Percentiles rank a stretch among this genome's conserved stretches.
Evolutionary conservation across 495 filamentous ascomycete species (phyloP).

Genomic region (Podospora pseudocomata): DNA sequence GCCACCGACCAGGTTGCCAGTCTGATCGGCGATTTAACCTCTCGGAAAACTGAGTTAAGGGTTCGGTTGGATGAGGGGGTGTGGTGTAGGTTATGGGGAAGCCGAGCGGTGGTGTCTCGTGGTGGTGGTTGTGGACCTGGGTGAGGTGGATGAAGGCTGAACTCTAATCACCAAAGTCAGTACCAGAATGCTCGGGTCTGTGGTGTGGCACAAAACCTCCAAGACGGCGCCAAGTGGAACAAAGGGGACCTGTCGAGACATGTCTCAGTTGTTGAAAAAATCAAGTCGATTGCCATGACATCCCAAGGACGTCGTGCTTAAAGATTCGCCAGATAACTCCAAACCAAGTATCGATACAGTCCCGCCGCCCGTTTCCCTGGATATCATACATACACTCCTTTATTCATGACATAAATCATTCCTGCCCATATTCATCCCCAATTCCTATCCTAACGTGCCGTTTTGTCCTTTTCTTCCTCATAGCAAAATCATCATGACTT

Average conservation of each 20-base stretch:
- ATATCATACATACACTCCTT: conserved; percentile 6
- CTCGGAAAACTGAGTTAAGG: background rate
- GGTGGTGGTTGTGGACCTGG: background rate
- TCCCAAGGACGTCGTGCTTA: background rate
- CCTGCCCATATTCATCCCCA: background rate
- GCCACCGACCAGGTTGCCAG: background rate
- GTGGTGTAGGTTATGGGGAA: background rate
- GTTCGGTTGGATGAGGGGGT: background rate
- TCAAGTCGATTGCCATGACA: background rate
- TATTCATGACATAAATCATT: conserved; percentile 3
- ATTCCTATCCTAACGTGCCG: background rate
- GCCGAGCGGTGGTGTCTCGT: background rate
- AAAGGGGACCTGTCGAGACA: background rate
- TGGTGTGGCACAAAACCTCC: background rate
- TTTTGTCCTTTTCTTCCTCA: background rate
- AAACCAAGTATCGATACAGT: background rate
- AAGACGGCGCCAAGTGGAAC: background rate
- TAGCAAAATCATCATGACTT: background rate
- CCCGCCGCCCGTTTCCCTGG: background rate
- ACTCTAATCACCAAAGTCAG: background rate
- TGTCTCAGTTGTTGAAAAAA: background rate
- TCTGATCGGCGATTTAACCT: background rate
- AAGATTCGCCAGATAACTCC: background rate
- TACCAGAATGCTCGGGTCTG: background rate
- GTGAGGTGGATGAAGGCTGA: background rate